phyloP scores from a whole-genome alignment of 371 early-diverging fungal genomes.

The Apophysomyces ossiformis region DNA sequence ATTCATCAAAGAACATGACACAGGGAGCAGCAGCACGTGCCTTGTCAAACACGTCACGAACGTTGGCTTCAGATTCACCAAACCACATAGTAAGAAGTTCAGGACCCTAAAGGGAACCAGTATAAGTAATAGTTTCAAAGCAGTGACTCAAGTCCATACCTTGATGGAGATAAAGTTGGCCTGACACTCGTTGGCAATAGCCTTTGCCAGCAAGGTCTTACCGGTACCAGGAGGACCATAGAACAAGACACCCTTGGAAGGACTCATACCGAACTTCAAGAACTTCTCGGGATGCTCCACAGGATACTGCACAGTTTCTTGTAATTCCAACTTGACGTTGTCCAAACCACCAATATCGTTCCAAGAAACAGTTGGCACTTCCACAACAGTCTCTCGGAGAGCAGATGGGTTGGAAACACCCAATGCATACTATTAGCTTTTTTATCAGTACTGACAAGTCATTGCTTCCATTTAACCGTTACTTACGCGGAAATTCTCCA shows the following conservation, averaged over 20 bases:
- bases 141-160: conserved; percentile 34
- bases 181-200: conserved; percentile 99
- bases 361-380: conserved; percentile 99
- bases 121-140: neutral
- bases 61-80: conserved; percentile 99
- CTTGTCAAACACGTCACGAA: conserved; percentile 99
- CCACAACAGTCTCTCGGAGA: conserved; percentile 99
- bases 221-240: conserved; percentile 99
- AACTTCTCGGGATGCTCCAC: conserved; percentile 99
- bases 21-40: conserved; percentile 99
- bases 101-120: conserved; percentile 79
- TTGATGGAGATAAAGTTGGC: conserved; percentile 99
- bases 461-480: neutral
- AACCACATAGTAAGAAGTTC: conserved; percentile 99
- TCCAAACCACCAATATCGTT: conserved; percentile 99
- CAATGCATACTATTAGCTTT: conserved; percentile 76
- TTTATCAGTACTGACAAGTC: neutral
- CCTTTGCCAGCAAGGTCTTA: conserved; percentile 99
- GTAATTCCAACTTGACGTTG: conserved; percentile 98
- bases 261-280: conserved; percentile 99
- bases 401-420: conserved; percentile 99
- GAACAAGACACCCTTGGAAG: conserved; percentile 99
- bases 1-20: conserved; percentile 99
- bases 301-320: conserved; percentile 99
- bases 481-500: conserved; percentile 95